phyloP scores from a whole-genome alignment of 2,329 filamentous ascomycete species.

The Pseudocercospora crystallina region DNA sequence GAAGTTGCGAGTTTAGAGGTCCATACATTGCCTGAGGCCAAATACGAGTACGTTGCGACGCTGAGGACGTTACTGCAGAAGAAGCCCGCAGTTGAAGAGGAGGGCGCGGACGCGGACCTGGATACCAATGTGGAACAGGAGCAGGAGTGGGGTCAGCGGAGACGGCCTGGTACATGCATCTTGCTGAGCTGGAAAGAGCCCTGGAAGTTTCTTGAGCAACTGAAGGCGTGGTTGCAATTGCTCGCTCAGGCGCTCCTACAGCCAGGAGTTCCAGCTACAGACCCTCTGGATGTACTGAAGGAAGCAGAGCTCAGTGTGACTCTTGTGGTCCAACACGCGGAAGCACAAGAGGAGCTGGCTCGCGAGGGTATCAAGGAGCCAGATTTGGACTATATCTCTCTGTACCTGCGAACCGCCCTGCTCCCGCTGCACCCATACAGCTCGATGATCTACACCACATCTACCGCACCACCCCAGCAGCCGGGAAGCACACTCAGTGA shows the following conservation, averaged over 20 bases:
- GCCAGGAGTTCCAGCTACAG: slow-evolving; percentile 56
- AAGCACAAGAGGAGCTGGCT: slow-evolving; percentile 87
- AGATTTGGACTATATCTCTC: slow-evolving; percentile 92
- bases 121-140: slow-evolving; percentile 14
- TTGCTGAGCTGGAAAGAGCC: slow-evolving; percentile 95
- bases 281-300: slow-evolving; percentile 80
- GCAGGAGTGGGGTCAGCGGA: neutral
- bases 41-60: slow-evolving; percentile 30
- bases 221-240: slow-evolving; percentile 86
- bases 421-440: slow-evolving; percentile 66
- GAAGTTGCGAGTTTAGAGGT: slow-evolving; percentile 33
- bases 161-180: slow-evolving; percentile 61
- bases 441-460: slow-evolving; percentile 48
- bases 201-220: slow-evolving; percentile 85
- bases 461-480: slow-evolving; percentile 34
- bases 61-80: slow-evolving; percentile 27
- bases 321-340: slow-evolving; percentile 94
- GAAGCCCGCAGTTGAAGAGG: slow-evolving; percentile 17
- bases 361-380: slow-evolving; percentile 94
- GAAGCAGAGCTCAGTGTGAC: slow-evolving; percentile 87
- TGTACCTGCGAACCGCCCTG: slow-evolving; percentile 85
- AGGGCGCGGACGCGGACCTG: slow-evolving; percentile 12
- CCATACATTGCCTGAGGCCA: slow-evolving; percentile 35
- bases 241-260: slow-evolving; percentile 72
- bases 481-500: slow-evolving; percentile 33